These are phyloP conservation scores for Penicillium cinerascens DNA, from an alignment of 495 filamentous ascomycete genomes.

Conservation along the genomic window DNA sequence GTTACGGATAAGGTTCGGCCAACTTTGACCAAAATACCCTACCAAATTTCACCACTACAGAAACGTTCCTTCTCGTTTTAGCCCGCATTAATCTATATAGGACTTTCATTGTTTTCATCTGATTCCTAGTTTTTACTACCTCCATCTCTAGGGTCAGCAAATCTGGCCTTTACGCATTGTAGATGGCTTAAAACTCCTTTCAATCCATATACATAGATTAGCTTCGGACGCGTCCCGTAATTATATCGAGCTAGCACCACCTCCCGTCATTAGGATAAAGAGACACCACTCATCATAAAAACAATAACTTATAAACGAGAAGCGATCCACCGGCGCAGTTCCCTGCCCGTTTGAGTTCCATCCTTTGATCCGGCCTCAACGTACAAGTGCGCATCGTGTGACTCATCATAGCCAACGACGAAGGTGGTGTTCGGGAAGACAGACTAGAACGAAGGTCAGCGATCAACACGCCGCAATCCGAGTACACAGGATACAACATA, in stretches of 20 bases:
- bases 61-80: too few species aligned
- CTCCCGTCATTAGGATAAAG: background rate
- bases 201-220: too few species aligned
- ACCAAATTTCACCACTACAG: too few species aligned
- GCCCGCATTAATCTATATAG: too few species aligned
- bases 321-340: constrained; percentile 32
- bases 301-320: constrained; percentile 20
- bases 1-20: background rate
- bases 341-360: constrained; percentile 25
- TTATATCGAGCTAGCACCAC: background rate
- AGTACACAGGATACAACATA: constrained; percentile 11
- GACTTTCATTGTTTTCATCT: too few species aligned
- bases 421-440: constrained; percentile 31
- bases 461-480: background rate
- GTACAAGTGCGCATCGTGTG: constrained; percentile 35
- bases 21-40: too few species aligned
- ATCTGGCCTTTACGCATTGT: too few species aligned
- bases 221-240: background rate
- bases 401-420: constrained; percentile 33
- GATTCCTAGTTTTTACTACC: too few species aligned
- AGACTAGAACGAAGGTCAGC: constrained; percentile 18
- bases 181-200: too few species aligned
- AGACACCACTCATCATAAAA: background rate
- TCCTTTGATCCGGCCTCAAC: constrained; percentile 15
- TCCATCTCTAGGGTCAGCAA: too few species aligned